Evolutionary conservation across 257 asterid genomes (phyloP).

Genomic region (Coffea canephora): DNA sequence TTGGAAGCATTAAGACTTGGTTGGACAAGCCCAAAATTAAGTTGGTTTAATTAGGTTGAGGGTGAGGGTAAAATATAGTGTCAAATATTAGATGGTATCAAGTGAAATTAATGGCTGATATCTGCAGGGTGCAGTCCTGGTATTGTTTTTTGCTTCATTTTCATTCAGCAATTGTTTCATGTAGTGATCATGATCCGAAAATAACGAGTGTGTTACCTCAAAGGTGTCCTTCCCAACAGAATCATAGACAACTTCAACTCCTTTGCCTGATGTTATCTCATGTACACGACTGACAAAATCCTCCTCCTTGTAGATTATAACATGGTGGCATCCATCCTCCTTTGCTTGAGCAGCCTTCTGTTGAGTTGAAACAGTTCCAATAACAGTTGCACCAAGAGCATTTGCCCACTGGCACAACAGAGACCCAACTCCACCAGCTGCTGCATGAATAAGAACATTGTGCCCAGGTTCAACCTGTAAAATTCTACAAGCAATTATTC

Average conservation of each 20-base stretch:
- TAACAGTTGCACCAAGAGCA: constrained; percentile 87
- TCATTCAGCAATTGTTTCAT: neutral
- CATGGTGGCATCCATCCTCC: constrained; percentile 93
- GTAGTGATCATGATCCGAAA: neutral
- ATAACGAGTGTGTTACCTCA: constrained; percentile 47
- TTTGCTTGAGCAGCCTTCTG: constrained; percentile 92
- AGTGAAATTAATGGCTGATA: neutral
- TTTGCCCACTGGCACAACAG: constrained; percentile 95
- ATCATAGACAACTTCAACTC: constrained; percentile 97
- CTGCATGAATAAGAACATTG: constrained; percentile 87
- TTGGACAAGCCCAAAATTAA: neutral
- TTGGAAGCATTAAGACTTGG: neutral
- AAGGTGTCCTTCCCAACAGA: constrained; percentile 98
- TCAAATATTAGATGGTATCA: neutral
- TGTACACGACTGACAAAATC: constrained; percentile 77
- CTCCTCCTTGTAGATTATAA: constrained; percentile 70
- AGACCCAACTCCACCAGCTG: constrained; percentile 98
- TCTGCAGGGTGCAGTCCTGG: neutral
- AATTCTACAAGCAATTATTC: constrained; percentile 13
- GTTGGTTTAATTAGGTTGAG: neutral
- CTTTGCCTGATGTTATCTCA: constrained; percentile 86
- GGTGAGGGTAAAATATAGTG: neutral
- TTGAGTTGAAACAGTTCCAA: constrained; percentile 87
- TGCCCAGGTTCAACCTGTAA: constrained; percentile 83
- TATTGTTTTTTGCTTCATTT: neutral